phyloP scores from a whole-genome alignment of 129 eudicot genomes.

The Centaurea solstitialis region DNA sequence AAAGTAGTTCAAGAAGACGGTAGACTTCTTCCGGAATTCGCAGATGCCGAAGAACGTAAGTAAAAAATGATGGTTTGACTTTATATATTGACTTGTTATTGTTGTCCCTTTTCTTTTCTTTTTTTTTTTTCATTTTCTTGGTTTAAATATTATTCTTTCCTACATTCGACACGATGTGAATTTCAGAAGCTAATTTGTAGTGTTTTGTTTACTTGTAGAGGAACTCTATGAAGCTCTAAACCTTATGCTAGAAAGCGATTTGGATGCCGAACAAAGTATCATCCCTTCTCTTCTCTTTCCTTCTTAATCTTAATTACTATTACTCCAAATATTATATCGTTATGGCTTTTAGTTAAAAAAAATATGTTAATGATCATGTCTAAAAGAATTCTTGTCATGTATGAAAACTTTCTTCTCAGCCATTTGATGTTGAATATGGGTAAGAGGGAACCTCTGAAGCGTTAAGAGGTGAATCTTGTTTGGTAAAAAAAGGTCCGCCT shows the following conservation, averaged over 20 bases:
- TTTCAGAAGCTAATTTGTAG: constrained; percentile 9
- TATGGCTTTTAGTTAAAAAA: too few relatives aligned
- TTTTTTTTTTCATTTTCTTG: neutral
- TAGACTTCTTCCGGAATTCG: constrained; percentile 80
- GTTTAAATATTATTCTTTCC: constrained; percentile 5
- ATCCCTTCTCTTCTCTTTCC: constrained; percentile 4
- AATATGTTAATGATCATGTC: too few relatives aligned
- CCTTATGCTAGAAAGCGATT: constrained; percentile 85
- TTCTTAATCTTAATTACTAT: neutral
- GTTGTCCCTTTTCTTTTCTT: neutral
- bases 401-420: too few relatives aligned
- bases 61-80: constrained; percentile 16
- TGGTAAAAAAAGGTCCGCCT: too few relatives aligned
- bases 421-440: too few relatives aligned
- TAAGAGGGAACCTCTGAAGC: too few relatives aligned
- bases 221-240: constrained; percentile 79
- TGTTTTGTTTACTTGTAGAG: constrained; percentile 60
- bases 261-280: constrained; percentile 74
- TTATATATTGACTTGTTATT: neutral
- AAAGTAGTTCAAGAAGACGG: constrained; percentile 85
- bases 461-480: too few relatives aligned
- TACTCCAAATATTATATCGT: neutral
- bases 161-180: neutral
- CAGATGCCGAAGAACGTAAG: constrained; percentile 92
- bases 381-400: too few relatives aligned